phyloP scores from a whole-genome alignment of 1,284 basidiomycete genomes.

The Pseudozyma hubeiensis region DNA sequence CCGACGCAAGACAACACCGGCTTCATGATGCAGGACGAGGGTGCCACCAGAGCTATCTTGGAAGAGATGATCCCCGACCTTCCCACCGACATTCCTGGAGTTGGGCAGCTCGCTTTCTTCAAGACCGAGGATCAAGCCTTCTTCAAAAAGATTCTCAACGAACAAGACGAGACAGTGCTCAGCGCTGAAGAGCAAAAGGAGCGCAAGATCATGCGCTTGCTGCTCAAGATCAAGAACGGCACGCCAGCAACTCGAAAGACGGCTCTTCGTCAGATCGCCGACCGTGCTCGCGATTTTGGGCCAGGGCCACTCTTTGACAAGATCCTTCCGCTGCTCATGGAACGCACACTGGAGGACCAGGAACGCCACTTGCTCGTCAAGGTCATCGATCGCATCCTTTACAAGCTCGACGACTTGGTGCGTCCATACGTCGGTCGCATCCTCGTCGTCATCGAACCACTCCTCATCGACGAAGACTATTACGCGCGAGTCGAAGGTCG shows the following conservation, averaged over 20 bases:
- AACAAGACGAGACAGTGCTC: constrained; percentile 84
- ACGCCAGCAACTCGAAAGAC: constrained; percentile 98
- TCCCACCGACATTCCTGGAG: constrained; percentile 98
- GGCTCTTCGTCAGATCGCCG: constrained; percentile 97
- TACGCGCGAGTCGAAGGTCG: constrained; percentile 99
- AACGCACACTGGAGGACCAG: constrained; percentile 97
- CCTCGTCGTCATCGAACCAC: constrained; percentile 97
- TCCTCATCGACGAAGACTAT: constrained; percentile 99
- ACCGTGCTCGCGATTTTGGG: constrained; percentile 98
- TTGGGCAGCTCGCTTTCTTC: constrained; percentile 96
- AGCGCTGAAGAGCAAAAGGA: constrained; percentile 99
- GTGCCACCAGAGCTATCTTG: constrained; percentile 84
- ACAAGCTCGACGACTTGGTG: constrained; percentile 98
- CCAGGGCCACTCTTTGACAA: constrained; percentile 99
- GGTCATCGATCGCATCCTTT: constrained; percentile 97
- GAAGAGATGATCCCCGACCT: constrained; percentile 88
- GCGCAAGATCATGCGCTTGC: constrained; percentile 98
- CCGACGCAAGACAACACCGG: constrained; percentile 78
- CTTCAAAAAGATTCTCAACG: constrained; percentile 94
- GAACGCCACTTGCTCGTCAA: constrained; percentile 98
- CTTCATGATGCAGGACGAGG: constrained; percentile 95
- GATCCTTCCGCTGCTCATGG: constrained; percentile 97
- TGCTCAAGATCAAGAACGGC: constrained; percentile 99
- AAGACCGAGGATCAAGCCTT: constrained; percentile 98
- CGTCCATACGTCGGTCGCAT: constrained; percentile 99